Evolutionary conservation across 345 rosid genomes (phyloP), one percentile per base, ranked within the genome.

Genomic region (Aquilaria yunnanensis): DNA sequence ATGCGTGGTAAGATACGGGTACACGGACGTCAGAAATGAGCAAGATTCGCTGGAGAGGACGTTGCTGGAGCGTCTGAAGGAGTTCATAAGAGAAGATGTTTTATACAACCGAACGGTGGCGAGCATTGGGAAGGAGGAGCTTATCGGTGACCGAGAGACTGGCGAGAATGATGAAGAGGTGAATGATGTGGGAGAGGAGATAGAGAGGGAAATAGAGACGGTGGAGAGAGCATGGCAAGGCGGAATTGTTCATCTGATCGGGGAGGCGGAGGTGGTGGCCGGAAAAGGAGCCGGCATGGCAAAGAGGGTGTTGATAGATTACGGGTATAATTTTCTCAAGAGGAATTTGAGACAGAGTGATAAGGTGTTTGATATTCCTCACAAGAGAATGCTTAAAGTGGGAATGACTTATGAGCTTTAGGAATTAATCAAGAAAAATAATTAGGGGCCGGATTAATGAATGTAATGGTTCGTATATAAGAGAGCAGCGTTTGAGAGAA

Each of bases 381-480:
- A 70, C 14, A 66, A 62, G 68, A 64, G 77, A 12, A 57, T 85
- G 74, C 80, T 85, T n/a, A 85, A 82, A 66, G 82, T 85, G 8
- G 85, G 84, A 23, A 85, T 85, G 85, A 71, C 84, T 57, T 77
- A 76, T 32, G 76, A 78, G 29, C 81, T 85, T 11, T 82, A 77
- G 63, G 48, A 47, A 62, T n/a, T 8, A 37, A 37, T 7, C 12
- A 49, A 49, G 52, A 10, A 49, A 4, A 49, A 4, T 49, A 11
- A 37, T 1, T 0, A 4, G 43, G 43, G 23, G 23, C 23, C 23
- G 23, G 43, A 37, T 37, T 37, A 37, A 37, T 16, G 23, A 16
- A 8, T 37, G 8, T 37, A 3, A 5, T 37, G 43, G 5, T 4
- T 37, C 8, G 43, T 37, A 37, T 37, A 3, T 37, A 37, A 37